These are phyloP conservation scores for Candolleomyces aberdarensis DNA, from an alignment of 768 basidiomycete genomes.

Conservation along the genomic window DNA sequence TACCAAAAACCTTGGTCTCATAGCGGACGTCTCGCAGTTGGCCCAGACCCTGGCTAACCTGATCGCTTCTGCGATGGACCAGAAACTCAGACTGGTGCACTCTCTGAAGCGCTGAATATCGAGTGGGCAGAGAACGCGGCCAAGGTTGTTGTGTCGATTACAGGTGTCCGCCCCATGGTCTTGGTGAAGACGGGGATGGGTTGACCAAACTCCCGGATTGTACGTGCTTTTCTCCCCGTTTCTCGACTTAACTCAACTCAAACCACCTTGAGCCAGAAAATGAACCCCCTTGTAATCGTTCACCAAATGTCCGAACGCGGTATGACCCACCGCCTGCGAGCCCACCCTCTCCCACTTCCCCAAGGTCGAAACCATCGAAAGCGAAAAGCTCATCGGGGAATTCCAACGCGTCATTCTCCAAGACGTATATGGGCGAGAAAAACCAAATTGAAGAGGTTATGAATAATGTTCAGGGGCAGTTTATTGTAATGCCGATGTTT, in stretches of 20 bases:
- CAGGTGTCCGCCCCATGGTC: constrained; percentile 60
- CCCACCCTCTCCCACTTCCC: constrained; percentile 26
- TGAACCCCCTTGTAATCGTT: constrained; percentile 27
- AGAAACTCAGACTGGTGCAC: constrained; percentile 54
- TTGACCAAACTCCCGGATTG: constrained; percentile 25
- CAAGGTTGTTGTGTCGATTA: constrained; percentile 54
- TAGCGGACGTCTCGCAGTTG: no score
- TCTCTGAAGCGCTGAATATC: constrained; percentile 44
- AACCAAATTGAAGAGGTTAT: constrained; percentile 18
- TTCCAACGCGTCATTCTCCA: constrained; percentile 23
- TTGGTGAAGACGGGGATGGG: constrained; percentile 51
- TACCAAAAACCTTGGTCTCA: no score
- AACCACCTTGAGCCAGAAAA: constrained; percentile 12
- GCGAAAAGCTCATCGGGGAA: constrained; percentile 23
- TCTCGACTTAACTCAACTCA: background rate
- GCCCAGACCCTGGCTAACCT: no score
- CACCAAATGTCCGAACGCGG: constrained; percentile 48
- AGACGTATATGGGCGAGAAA: constrained; percentile 22
- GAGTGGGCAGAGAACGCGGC: constrained; percentile 47
- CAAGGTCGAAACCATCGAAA: constrained; percentile 27
- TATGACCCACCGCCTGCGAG: constrained; percentile 56
- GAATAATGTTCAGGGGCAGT: background rate
- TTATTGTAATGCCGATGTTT: no score
- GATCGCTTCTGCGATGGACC: constrained; percentile 41
- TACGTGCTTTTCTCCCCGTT: constrained; percentile 10